phyloP scores from a whole-genome alignment of 768 basidiomycete genomes.

The Rhizopogon roseolus region DNA sequence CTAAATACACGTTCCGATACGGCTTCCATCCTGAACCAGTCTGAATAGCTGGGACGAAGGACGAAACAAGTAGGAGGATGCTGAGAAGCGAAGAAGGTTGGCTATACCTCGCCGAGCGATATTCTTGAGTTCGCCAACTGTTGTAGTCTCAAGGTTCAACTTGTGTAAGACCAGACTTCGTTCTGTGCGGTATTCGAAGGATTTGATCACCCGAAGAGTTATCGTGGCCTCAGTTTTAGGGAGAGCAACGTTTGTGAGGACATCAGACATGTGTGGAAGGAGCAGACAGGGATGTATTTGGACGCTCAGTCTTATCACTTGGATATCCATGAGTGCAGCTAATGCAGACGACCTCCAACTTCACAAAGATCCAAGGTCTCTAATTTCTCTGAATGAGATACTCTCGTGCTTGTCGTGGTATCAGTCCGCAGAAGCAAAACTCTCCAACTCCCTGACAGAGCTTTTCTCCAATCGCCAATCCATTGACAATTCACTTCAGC shows the following conservation, averaged over 20 bases:
- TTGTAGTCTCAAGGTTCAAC: constrained; percentile 74
- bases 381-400: constrained; percentile 66
- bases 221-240: constrained; percentile 77
- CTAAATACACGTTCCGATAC: constrained; percentile 67
- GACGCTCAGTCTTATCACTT: background rate
- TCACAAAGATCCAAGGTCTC: constrained; percentile 26
- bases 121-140: constrained; percentile 76
- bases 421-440: constrained; percentile 72
- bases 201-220: constrained; percentile 92
- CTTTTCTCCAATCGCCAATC: constrained; percentile 68
- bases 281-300: too few relatives aligned
- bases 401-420: constrained; percentile 69
- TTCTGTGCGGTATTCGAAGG: constrained; percentile 89
- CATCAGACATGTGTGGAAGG: constrained; percentile 27
- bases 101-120: constrained; percentile 57
- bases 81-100: background rate
- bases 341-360: background rate
- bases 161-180: constrained; percentile 80
- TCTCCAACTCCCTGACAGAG: constrained; percentile 68
- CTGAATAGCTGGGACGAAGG: constrained; percentile 50
- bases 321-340: constrained; percentile 8
- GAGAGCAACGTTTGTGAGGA: constrained; percentile 58
- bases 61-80: constrained; percentile 5
- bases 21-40: constrained; percentile 84
- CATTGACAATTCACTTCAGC: constrained; percentile 54